Conservation (phyloP, 2,329 filamentous ascomycete genomes). For the Aureobasidium sp. region DNA sequence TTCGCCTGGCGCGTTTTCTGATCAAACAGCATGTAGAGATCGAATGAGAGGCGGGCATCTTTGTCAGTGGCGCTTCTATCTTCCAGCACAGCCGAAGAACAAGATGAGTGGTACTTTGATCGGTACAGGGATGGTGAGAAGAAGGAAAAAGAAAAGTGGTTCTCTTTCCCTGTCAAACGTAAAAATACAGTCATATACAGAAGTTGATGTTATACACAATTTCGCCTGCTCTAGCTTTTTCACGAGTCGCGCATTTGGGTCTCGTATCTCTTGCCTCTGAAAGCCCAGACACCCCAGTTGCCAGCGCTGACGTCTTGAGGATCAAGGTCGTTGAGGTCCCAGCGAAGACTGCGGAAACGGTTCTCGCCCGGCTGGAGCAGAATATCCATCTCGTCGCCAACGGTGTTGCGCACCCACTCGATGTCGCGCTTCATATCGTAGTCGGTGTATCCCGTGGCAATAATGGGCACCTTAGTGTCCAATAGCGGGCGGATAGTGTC, state of each 20-base stretch:
- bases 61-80: background rate
- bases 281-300: conserved; percentile 96
- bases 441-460: conserved; percentile 93
- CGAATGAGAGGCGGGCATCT: background rate
- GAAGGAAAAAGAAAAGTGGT: background rate
- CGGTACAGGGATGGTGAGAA: background rate
- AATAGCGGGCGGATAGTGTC: conserved; percentile 82
- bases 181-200: conserved; percentile 11
- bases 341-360: conserved; percentile 82
- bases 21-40: background rate
- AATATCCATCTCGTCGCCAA: conserved; percentile 84
- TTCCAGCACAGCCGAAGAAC: background rate
- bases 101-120: background rate
- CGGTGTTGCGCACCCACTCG: conserved; percentile 79
- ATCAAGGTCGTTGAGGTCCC: conserved; percentile 95
- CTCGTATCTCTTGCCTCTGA: conserved; percentile 92
- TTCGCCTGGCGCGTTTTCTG: background rate
- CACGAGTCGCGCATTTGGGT: conserved; percentile 29
- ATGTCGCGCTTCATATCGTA: conserved; percentile 92
- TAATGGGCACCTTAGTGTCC: conserved; percentile 90
- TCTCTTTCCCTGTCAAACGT: background rate
- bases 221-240: background rate
- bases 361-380: conserved; percentile 92
- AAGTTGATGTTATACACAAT: conserved; percentile 10
- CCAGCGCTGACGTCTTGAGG: conserved; percentile 90